Conservation (phyloP, 208 protist species). For the Kentomonas sorsogonicus region DNA sequence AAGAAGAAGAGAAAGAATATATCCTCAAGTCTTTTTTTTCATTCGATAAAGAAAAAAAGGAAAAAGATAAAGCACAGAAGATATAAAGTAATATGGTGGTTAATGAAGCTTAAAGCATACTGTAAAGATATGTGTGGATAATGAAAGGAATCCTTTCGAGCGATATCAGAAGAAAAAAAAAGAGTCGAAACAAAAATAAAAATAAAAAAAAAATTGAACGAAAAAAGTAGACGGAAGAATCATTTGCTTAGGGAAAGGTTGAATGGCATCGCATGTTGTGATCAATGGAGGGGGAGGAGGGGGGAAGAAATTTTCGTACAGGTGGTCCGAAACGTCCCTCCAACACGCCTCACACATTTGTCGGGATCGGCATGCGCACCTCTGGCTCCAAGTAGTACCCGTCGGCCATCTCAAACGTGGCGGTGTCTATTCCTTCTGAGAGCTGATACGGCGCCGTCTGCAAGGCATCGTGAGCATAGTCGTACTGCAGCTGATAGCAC, state of each 20-base stretch:
- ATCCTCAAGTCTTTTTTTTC: too few relatives aligned
- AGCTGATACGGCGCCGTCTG: constrained; percentile 60
- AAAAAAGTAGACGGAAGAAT: too few relatives aligned
- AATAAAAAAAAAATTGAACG: too few relatives aligned
- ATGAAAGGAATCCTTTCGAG: too few relatives aligned
- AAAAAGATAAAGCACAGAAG: constrained; percentile 8
- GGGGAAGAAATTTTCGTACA: too few relatives aligned
- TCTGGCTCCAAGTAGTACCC: constrained; percentile 39
- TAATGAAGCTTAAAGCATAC: neutral
- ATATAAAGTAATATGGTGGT: neutral
- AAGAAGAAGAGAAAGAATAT: constrained; percentile 8
- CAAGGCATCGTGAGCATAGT: constrained; percentile 42
- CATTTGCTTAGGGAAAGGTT: too few relatives aligned
- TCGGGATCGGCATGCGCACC: constrained; percentile 40
- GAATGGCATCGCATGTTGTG: too few relatives aligned
- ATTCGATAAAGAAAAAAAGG: constrained; percentile 11
- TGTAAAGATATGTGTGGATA: neutral
- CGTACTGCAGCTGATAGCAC: constrained; percentile 43
- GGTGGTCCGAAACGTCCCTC: too few relatives aligned
- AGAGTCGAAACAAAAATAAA: too few relatives aligned
- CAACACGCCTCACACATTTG: too few relatives aligned
- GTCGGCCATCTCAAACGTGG: constrained; percentile 45
- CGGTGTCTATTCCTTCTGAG: constrained; percentile 34
- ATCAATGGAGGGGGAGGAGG: constrained; percentile 1
- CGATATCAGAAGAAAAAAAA: too few relatives aligned